Conservation (phyloP, 495 filamentous ascomycete genomes). For the Hamigera avellanea region DNA sequence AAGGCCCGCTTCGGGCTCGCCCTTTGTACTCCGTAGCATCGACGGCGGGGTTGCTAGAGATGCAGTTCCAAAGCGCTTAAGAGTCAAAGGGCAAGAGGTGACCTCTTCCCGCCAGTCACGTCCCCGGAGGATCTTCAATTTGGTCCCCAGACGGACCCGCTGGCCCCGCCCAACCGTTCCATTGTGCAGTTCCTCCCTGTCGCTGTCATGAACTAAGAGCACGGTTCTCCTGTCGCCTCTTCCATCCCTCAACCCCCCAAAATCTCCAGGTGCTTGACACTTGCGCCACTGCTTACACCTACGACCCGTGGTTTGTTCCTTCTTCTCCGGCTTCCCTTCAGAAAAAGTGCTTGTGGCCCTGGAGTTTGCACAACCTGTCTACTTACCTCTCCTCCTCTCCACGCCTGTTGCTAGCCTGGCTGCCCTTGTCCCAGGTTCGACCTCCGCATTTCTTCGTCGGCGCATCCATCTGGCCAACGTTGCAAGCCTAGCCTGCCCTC, state of each 20-base stretch:
- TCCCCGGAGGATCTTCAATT: constrained; percentile 15
- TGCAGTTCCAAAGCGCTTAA: too few relatives aligned
- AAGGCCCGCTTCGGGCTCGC: too few relatives aligned
- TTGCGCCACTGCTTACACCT: constrained; percentile 11
- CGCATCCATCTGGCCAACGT: too few relatives aligned
- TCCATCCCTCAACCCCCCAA: constrained; percentile 6
- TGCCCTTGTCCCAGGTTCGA: too few relatives aligned
- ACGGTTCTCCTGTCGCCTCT: not conserved
- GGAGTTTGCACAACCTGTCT: not conserved
- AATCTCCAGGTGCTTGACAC: not conserved
- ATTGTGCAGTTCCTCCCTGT: constrained; percentile 5
- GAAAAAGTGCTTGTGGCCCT: constrained; percentile 3
- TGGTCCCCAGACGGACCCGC: constrained; percentile 5
- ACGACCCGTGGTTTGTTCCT: constrained; percentile 17
- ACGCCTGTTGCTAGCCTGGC: too few relatives aligned
- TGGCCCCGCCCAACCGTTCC: constrained; percentile 13
- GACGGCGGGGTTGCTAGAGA: too few relatives aligned
- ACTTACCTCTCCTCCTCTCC: too few relatives aligned
- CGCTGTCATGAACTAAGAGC: constrained; percentile 6
- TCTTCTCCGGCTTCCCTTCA: constrained; percentile 1
- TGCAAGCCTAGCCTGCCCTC: too few relatives aligned
- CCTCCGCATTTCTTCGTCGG: too few relatives aligned
- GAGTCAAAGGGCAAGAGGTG: not conserved
- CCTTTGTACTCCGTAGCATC: too few relatives aligned
- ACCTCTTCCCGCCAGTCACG: constrained; percentile 10